Evolutionary conservation across 2,329 filamentous ascomycete genomes (phyloP), one percentile per base, ranked within the genome.

Genomic region (Akanthomyces lecanii): DNA sequence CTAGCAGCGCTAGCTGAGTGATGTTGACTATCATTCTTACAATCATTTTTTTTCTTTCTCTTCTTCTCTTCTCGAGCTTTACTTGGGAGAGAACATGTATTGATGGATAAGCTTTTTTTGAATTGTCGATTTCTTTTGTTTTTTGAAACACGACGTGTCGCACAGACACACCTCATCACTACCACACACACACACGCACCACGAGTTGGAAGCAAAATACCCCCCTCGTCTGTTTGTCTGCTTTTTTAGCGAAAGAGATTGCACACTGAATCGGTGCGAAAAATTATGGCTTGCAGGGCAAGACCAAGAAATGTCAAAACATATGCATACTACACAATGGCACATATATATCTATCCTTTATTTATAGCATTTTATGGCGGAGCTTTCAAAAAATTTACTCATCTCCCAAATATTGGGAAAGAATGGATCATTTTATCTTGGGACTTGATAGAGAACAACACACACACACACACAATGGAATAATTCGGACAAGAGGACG

Each of bases 141-240:
- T 21, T 48, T 63, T 57, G n/a, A 42, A 62, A 55, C 50, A 57
- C 30, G 30, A 58, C 28, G 52, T 64, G 48, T 40, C n/a, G 40
- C 40, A 52, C 28, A 57, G 21, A 57, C 28, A 23, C 14, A 51
- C 33, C 16, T 23, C 16, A 23, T 51, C 38, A 40, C 38, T 10
- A 38, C 33, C 10, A 50, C 28, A 30, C 28, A 6, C 28, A 30
- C 28, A 30, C 28, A 30, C 28, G 4, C 38, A 61, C 38, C 48
- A 61, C 59, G 70, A 52, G 71, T 70, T 71, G 71, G 63, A 65
- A 61, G 56, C 55, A 64, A 50, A 71, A 73, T 72, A 73, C 70
- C 71, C 70, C 70, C 62, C 57, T 66, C 36, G 28, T 58, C 45
- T 56, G 5, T 21, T 61, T 63, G 56, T 40, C 28, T 38, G 51